A percentile compares a stretch with the other conserved stretches of the same genome.
phyloP scores from a whole-genome alignment of 2,329 filamentous ascomycete genomes.

The Aspergillus tubingensis region DNA sequence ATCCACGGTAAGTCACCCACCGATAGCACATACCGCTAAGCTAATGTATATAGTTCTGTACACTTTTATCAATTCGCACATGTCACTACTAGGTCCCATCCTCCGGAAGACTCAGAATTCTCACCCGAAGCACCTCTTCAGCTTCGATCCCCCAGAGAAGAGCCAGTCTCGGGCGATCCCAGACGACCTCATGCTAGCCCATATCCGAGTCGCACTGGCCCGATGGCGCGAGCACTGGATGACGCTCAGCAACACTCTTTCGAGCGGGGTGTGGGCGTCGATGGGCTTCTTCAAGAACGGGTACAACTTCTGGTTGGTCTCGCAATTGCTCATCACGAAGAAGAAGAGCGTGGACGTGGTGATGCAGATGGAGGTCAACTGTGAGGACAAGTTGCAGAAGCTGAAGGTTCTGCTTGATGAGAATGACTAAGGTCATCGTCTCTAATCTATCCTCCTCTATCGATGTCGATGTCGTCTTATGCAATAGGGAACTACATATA shows the following conservation, averaged over 20 bases:
- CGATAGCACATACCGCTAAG: not conserved
- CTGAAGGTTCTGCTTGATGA: constrained; percentile 44
- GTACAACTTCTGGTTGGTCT: constrained; percentile 48
- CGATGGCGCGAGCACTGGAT: constrained; percentile 45
- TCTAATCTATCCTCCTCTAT: no score
- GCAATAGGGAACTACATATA: no score
- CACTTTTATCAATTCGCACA: constrained; percentile 45
- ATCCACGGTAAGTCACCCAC: constrained; percentile 39
- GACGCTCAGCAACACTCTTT: constrained; percentile 32
- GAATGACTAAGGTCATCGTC: constrained; percentile 23
- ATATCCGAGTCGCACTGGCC: constrained; percentile 38
- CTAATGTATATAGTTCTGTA: constrained; percentile 36
- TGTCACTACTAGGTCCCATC: constrained; percentile 38
- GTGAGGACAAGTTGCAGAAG: constrained; percentile 46
- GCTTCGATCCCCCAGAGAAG: constrained; percentile 7
- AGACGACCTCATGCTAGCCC: constrained; percentile 32
- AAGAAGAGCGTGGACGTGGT: constrained; percentile 47
- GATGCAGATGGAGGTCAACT: constrained; percentile 48
- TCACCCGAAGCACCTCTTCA: constrained; percentile 8
- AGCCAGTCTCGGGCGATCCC: constrained; percentile 20
- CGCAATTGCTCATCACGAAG: constrained; percentile 44
- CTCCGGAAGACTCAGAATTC: constrained; percentile 19
- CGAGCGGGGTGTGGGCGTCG: constrained; percentile 39
- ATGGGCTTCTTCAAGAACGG: constrained; percentile 48
- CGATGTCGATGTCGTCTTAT: no score